Conservation (phyloP, 73 alveolate species). For the Symbiodinium natans region DNA sequence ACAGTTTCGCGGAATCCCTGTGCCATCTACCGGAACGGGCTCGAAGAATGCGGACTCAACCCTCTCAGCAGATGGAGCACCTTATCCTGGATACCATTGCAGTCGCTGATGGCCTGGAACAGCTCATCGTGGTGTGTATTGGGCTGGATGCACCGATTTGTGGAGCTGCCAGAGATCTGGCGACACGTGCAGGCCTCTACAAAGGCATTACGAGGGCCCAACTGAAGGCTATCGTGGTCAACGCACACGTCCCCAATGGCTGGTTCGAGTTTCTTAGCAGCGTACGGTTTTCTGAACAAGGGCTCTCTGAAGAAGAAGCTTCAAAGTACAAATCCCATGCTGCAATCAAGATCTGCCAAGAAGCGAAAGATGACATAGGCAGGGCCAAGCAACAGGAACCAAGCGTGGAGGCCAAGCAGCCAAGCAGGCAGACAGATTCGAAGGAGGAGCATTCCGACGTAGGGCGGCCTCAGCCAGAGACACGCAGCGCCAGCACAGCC, state of each 20-base stretch:
- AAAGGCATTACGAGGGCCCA: slow-evolving; percentile 29
- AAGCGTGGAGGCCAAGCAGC: no score
- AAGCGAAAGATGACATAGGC: neutral
- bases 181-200: neutral
- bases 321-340: neutral
- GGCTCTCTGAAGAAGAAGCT: neutral
- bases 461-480: no score
- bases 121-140: neutral
- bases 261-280: slow-evolving; percentile 10
- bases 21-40: neutral
- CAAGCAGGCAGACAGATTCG: no score
- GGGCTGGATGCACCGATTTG: neutral
- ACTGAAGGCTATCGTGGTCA: neutral
- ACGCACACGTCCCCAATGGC: neutral
- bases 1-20: neutral
- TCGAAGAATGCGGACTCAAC: neutral
- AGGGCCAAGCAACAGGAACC: no score
- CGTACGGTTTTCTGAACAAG: neutral
- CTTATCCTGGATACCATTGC: neutral
- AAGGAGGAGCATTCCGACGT: no score
- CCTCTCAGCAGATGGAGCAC: neutral
- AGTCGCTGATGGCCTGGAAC: neutral
- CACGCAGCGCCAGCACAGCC: no score
- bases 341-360: neutral
- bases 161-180: neutral